Evolutionary conservation across 2,329 filamentous ascomycete genomes (phyloP).

Genomic region (Ophiostoma ulmi): DNA sequence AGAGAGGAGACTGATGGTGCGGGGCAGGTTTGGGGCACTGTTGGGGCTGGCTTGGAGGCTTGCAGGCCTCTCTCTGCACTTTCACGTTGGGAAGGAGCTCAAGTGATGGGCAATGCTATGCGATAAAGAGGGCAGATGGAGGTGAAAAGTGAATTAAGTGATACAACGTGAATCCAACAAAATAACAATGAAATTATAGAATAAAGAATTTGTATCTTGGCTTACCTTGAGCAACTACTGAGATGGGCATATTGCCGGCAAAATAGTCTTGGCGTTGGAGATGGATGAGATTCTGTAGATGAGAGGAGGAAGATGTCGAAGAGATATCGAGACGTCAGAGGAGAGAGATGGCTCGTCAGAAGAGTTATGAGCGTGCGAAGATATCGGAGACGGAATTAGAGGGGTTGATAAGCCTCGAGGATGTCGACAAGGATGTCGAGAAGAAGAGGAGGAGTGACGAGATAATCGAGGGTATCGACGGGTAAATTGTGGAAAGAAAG

Average conservation of each 20-base stretch:
- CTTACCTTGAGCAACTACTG: conserved; percentile 39
- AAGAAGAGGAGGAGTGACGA: neutral
- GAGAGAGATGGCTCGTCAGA: neutral
- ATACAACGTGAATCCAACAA: neutral
- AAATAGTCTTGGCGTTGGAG: conserved; percentile 15
- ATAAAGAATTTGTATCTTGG: neutral
- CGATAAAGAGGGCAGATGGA: neutral
- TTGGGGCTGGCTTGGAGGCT: conserved; percentile 1
- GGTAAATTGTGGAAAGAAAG: neutral
- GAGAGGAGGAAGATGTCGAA: neutral
- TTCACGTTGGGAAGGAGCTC: neutral
- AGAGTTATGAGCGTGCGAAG: neutral
- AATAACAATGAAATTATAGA: too few relatives aligned
- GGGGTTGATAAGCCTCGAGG: neutral
- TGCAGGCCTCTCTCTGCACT: neutral
- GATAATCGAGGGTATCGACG: neutral
- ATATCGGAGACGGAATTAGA: neutral
- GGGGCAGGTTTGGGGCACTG: conserved; percentile 13
- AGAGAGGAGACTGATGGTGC: conserved; percentile 9
- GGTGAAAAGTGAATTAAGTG: conserved; percentile 18
- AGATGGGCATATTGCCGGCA: conserved; percentile 35
- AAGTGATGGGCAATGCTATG: neutral
- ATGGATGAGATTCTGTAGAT: neutral
- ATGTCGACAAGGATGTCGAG: neutral
- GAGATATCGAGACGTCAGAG: neutral